Evolutionary conservation across 2,329 filamentous ascomycete genomes (phyloP).

Genomic region (Neofusicoccum sp.): DNA sequence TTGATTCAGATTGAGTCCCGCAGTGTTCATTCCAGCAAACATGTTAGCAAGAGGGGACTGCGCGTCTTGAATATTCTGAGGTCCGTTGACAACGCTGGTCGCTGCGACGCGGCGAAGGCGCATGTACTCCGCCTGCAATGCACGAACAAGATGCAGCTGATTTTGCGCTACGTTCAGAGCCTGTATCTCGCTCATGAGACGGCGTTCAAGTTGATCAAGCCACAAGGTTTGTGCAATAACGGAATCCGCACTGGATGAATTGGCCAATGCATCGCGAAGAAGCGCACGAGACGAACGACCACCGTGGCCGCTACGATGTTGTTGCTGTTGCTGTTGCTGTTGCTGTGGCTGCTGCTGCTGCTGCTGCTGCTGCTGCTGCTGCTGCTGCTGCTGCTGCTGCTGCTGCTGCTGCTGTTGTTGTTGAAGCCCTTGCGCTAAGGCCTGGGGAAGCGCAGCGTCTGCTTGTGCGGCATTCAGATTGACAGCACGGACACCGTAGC

Average conservation of each 20-base stretch:
- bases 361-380: slow-evolving; percentile 15
- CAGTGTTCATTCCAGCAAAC: slow-evolving; percentile 29
- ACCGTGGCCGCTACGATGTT: slow-evolving; percentile 19
- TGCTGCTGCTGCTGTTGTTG: slow-evolving; percentile 26
- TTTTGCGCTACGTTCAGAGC: slow-evolving; percentile 65
- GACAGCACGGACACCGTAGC: slow-evolving; percentile 19
- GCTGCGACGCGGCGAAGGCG: slow-evolving; percentile 16
- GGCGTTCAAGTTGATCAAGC: slow-evolving; percentile 67
- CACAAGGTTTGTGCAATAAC: slow-evolving; percentile 57
- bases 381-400: slow-evolving; percentile 26
- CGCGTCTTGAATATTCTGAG: slow-evolving; percentile 31
- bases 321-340: slow-evolving; percentile 25
- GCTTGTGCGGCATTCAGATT: slow-evolving; percentile 7
- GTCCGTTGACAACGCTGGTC: slow-evolving; percentile 22
- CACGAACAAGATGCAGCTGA: slow-evolving; percentile 69
- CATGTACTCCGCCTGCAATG: slow-evolving; percentile 31
- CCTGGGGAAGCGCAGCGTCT: not conserved
- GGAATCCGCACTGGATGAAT: slow-evolving; percentile 15
- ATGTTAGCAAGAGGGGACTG: slow-evolving; percentile 35
- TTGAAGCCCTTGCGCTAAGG: slow-evolving; percentile 3
- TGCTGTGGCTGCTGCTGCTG: slow-evolving; percentile 23
- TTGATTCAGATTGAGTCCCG: slow-evolving; percentile 32
- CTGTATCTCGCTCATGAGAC: slow-evolving; percentile 68
- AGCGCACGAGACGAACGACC: not conserved
- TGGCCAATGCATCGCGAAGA: slow-evolving; percentile 9